Percentiles rank a stretch among this genome's conserved stretches.
Conservation (phyloP, 352 stramenopile genomes). For the Globisporangium canariense region DNA sequence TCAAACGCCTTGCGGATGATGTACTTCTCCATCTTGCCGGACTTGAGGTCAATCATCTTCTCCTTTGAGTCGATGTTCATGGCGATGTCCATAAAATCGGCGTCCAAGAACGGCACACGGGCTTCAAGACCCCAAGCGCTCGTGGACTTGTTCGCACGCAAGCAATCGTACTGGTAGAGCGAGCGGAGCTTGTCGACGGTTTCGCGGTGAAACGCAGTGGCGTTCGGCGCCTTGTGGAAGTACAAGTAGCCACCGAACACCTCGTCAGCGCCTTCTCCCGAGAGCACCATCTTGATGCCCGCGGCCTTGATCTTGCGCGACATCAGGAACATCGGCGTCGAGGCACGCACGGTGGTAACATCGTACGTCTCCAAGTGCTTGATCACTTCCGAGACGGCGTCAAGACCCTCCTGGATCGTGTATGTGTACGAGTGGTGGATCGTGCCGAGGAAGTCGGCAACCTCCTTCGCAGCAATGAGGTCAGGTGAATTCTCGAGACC, state of each 20-base stretch:
- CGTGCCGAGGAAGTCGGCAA: slow-evolving; percentile 96
- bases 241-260: slow-evolving; percentile 99
- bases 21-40: slow-evolving; percentile 98
- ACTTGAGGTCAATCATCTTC: slow-evolving; percentile 95
- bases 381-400: slow-evolving; percentile 97
- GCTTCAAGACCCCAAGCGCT: slow-evolving; percentile 98
- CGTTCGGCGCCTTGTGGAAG: slow-evolving; percentile 99
- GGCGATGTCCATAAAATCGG: slow-evolving; percentile 96
- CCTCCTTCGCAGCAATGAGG: slow-evolving; percentile 94
- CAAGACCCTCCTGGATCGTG: slow-evolving; percentile 97
- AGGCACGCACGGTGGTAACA: slow-evolving; percentile 96
- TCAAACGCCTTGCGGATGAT: slow-evolving; percentile 99
- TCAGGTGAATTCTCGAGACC: slow-evolving; percentile 96
- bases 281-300: slow-evolving; percentile 99
- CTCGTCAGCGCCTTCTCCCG: slow-evolving; percentile 97
- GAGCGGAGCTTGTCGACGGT: slow-evolving; percentile 95
- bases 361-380: slow-evolving; percentile 98
- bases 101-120: slow-evolving; percentile 97
- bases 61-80: slow-evolving; percentile 98
- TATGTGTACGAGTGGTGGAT: slow-evolving; percentile 99
- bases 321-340: slow-evolving; percentile 99
- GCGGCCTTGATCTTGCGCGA: slow-evolving; percentile 99
- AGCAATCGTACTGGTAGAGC: slow-evolving; percentile 98
- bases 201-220: slow-evolving; percentile 89
- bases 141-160: slow-evolving; percentile 98